Conservation (phyloP, 805 yeast species). For the Wickerhamiella lipophila region DNA sequence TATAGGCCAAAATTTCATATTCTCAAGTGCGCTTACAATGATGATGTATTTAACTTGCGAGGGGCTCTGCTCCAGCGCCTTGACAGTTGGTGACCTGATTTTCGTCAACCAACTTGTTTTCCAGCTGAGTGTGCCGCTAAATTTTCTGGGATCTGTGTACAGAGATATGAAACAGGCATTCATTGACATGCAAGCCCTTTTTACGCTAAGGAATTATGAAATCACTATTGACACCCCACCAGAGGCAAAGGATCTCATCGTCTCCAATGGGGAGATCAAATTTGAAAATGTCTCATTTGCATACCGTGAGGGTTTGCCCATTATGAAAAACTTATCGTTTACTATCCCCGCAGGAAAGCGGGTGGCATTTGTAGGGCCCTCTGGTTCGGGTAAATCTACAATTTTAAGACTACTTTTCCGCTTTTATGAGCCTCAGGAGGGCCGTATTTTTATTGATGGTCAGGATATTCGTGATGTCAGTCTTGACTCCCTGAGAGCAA, state of each 20-base stretch:
- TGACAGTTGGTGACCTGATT: slow-evolving; percentile 91
- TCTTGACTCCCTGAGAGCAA: slow-evolving; percentile 56
- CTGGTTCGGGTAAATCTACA: slow-evolving; percentile 93
- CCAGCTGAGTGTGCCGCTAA: slow-evolving; percentile 88
- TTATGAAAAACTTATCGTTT: slow-evolving; percentile 66
- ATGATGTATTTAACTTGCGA: slow-evolving; percentile 98
- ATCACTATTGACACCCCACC: slow-evolving; percentile 52
- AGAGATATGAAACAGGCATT: slow-evolving; percentile 87
- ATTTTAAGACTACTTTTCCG: slow-evolving; percentile 71
- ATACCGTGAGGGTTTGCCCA: slow-evolving; percentile 79
- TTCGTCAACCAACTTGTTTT: slow-evolving; percentile 90
- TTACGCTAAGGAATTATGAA: slow-evolving; percentile 66
- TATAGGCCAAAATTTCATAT: slow-evolving; percentile 66
- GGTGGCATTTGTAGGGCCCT: slow-evolving; percentile 92
- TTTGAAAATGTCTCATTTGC: slow-evolving; percentile 61
- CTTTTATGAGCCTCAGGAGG: slow-evolving; percentile 71
- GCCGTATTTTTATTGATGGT: slow-evolving; percentile 75
- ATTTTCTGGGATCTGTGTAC: slow-evolving; percentile 89
- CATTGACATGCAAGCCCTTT: slow-evolving; percentile 90
- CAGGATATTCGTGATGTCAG: slow-evolving; percentile 70
- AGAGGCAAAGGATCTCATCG: slow-evolving; percentile 46
- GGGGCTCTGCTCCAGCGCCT: slow-evolving; percentile 71
- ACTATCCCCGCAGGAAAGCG: slow-evolving; percentile 81
- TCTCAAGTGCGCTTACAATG: slow-evolving; percentile 78
- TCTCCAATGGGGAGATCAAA: slow-evolving; percentile 54